These are phyloP conservation scores for Thamnidium elegans DNA, from an alignment of 192 early-diverging fungal genomes.

Conservation along the genomic window DNA sequence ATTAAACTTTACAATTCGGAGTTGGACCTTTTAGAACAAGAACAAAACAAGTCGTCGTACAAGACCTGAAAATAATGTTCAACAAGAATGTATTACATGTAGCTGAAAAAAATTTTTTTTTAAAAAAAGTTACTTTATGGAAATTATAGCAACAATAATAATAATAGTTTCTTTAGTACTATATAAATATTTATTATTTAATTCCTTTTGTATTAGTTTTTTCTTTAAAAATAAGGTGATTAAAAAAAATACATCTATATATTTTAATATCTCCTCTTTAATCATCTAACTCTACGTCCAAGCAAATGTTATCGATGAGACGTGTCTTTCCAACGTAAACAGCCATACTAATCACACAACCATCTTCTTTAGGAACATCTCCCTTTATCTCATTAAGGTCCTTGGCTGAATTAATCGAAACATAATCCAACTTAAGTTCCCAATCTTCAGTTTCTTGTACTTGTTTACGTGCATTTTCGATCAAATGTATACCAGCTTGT, in stretches of 20 bases:
- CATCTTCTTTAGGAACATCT: constrained; percentile 45
- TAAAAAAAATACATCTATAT: neutral
- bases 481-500: constrained; percentile 45
- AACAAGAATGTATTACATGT: too few species aligned
- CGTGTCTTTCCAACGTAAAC: constrained; percentile 84
- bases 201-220: too few species aligned
- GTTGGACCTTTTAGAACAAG: too few species aligned
- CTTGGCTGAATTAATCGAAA: constrained; percentile 69
- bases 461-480: constrained; percentile 42
- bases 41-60: too few species aligned
- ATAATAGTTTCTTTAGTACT: neutral
- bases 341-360: constrained; percentile 82
- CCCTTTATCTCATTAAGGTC: constrained; percentile 8
- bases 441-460: constrained; percentile 32
- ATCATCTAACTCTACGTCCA: neutral
- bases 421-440: constrained; percentile 76
- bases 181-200: too few species aligned
- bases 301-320: constrained; percentile 80
- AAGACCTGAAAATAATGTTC: too few species aligned
- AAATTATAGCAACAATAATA: neutral
- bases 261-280: constrained; percentile 1
- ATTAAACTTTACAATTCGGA: too few species aligned
- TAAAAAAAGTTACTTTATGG: too few species aligned
- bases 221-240: neutral
- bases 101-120: too few species aligned